These are phyloP conservation scores for Exophiala lecanii-corni DNA, from an alignment of 2,329 filamentous ascomycete species.

Conservation along the genomic window DNA sequence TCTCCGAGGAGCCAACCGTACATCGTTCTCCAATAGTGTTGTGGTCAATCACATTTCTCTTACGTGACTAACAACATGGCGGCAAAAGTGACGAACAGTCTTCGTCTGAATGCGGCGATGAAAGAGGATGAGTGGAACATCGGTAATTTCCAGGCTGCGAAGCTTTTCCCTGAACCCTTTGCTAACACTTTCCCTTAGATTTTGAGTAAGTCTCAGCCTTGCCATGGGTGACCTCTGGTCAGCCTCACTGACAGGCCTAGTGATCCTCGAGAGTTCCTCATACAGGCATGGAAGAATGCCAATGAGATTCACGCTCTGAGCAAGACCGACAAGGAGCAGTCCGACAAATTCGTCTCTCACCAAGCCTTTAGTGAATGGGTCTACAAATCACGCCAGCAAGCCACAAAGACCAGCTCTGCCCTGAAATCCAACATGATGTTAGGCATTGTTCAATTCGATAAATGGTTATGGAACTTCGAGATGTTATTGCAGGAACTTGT, in stretches of 20 bases:
- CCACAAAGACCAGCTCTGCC: neutral
- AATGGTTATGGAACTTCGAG: constrained; percentile 8
- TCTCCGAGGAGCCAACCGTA: no score
- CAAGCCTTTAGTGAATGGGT: constrained; percentile 4
- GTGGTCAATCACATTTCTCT: no score
- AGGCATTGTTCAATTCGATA: constrained; percentile 3
- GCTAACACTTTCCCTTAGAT: neutral
- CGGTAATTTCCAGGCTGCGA: neutral
- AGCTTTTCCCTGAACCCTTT: neutral
- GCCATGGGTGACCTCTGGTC: neutral
- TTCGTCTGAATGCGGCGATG: neutral
- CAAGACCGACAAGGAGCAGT: constrained; percentile 2
- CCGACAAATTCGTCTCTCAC: constrained; percentile 2
- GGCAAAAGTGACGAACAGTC: neutral
- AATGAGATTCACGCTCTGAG: neutral
- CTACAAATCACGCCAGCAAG: constrained; percentile 1
- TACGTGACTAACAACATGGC: no score
- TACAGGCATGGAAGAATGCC: constrained; percentile 3
- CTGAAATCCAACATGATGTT: constrained; percentile 3
- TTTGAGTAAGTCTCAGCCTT: constrained; percentile 1
- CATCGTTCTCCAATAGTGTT: no score
- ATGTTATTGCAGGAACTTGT: constrained; percentile 3
- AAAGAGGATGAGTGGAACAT: constrained; percentile 1
- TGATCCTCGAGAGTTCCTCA: constrained; percentile 9
- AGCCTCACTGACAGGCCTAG: constrained; percentile 3